phyloP scores from a whole-genome alignment of 306 rosid species.

The Vigna reflexopilosa region DNA sequence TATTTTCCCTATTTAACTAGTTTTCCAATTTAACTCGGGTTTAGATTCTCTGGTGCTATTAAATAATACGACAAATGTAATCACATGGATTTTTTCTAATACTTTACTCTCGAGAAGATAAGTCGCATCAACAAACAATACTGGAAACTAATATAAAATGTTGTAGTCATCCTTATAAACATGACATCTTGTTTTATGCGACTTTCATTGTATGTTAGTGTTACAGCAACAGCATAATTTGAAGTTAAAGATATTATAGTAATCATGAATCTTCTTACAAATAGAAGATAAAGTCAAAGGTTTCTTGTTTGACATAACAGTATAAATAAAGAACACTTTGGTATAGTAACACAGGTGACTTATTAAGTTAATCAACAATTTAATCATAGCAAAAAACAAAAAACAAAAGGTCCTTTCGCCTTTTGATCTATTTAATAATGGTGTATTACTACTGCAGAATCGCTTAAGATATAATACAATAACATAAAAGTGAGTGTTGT shows the following conservation, averaged over 20 bases:
- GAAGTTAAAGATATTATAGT: neutral
- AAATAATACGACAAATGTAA: neutral
- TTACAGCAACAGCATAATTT: neutral
- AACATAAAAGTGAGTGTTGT: neutral
- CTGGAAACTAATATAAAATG: neutral
- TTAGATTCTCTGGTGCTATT: no score
- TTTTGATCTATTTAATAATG: neutral
- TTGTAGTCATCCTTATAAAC: neutral
- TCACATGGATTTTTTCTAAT: neutral
- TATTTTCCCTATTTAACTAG: no score
- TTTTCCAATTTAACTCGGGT: no score
- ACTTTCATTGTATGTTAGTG: neutral
- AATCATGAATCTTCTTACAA: neutral
- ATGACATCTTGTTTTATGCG: neutral
- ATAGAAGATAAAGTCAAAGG: neutral
- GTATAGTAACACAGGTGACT: neutral
- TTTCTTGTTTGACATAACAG: neutral
- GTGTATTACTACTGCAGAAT: neutral
- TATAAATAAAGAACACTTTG: no score
- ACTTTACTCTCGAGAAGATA: neutral
- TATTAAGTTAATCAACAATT: neutral
- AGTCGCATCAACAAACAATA: neutral
- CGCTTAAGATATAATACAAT: neutral
- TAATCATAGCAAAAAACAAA: neutral
- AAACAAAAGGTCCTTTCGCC: slow-evolving; percentile 5